Conservation (phyloP, 805 yeast genomes). For the Ogataea pini region DNA sequence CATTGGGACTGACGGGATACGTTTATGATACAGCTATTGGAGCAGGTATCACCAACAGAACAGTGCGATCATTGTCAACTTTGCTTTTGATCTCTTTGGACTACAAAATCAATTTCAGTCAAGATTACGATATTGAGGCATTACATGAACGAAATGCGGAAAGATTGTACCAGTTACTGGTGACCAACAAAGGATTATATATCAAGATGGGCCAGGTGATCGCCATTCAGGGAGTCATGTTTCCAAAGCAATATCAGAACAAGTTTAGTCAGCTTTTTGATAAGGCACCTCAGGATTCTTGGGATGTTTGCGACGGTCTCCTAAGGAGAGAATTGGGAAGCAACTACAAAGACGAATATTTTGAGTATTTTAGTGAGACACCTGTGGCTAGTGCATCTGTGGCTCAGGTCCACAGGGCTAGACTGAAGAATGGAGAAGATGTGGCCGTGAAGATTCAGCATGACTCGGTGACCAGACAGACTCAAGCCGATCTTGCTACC, state of each 20-base stretch:
- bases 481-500: conserved; percentile 59
- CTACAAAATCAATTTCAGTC: conserved; percentile 55
- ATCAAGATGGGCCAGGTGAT: conserved; percentile 79
- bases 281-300: conserved; percentile 61
- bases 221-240: conserved; percentile 70
- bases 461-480: conserved; percentile 59
- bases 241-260: conserved; percentile 64
- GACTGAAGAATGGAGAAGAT: conserved; percentile 43
- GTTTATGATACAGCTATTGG: conserved; percentile 36
- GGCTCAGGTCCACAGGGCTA: conserved; percentile 68
- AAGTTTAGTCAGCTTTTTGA: conserved; percentile 62
- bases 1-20: conserved; percentile 25
- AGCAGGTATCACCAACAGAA: conserved; percentile 54
- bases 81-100: conserved; percentile 56
- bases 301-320: conserved; percentile 46
- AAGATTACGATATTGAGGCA: conserved; percentile 46
- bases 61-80: conserved; percentile 50
- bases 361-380: conserved; percentile 47
- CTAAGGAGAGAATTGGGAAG: conserved; percentile 44
- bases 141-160: conserved; percentile 63
- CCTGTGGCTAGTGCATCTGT: conserved; percentile 78
- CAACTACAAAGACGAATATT: conserved; percentile 40
- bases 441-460: conserved; percentile 74
- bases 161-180: conserved; percentile 45
- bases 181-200: conserved; percentile 58